Base-by-base conservation (phyloP, 2,329 filamentous ascomycete genomes). In the Beauveria australis region DNA sequence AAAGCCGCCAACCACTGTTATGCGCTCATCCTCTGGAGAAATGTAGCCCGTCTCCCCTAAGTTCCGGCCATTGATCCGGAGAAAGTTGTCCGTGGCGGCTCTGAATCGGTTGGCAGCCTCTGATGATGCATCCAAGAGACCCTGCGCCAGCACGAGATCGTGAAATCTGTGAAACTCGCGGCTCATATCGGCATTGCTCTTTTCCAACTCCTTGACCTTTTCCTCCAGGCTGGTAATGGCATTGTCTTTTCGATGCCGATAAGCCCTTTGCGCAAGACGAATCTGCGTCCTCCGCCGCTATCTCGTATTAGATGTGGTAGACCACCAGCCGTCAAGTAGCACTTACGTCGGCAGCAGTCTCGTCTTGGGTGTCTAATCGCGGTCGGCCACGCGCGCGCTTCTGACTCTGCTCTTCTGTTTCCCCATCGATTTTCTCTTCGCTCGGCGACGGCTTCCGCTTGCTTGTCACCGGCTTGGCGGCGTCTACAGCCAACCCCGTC, bases 241-340 rank as follows among this genome's bases (percentile, higher is more conserved):
- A 24, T 82, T 87, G 69, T 96, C 92, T 73, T 96, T 96, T 56
- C 92, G 86, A 68, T 89, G 85, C 18, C 92, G 85, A 69, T 96
- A 96, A 1, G 91, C 91, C 65, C 91, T 80, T 72, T 96, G 92
- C 2, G 92, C 92, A 59, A 93, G 81, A 26, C 92, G 86, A 64
- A 96, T 94, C 71, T 96, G 92, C 5, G 90, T 93, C 59, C 92
- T 84, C 57, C 92, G 88, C 63, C 91, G 87, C 89, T 89, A 46
- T 30, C 53, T 63, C 51, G 24, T 64, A 63, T 73, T 61, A 72
- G 67, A 60, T 14, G 53, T 61, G 57, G 64, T 55, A 60, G 57
- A 57, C 14, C 19, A 19, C 41, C 19, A 41, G 1, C 5, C 7
- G 14, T 30, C n/a, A 3, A 4, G 18, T 18, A 28, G 40, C 14